These are phyloP conservation scores for Chlamydomonas sphaeroides DNA, from an alignment of 139 green algal species.

Conservation along the genomic window DNA sequence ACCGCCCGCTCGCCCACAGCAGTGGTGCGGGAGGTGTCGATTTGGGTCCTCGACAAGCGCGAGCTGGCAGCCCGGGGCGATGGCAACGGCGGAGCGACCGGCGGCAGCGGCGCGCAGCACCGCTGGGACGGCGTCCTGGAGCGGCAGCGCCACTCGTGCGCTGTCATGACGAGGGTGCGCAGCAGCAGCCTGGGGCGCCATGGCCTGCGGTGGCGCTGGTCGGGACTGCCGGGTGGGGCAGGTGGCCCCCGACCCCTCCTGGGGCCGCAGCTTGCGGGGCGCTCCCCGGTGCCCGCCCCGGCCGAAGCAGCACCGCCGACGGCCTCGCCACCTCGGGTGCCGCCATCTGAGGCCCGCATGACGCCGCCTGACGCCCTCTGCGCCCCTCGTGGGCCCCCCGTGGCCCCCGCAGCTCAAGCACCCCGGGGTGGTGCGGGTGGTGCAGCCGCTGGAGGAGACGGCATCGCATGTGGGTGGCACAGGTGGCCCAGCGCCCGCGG, in stretches of 20 bases:
- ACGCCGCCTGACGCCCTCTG: background rate
- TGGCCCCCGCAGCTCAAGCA: conserved; percentile 71
- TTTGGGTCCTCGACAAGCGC: conserved; percentile 85
- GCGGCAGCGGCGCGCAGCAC: background rate
- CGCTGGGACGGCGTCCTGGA: conserved; percentile 43
- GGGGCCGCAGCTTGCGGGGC: too few species aligned
- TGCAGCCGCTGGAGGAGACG: conserved; percentile 89
- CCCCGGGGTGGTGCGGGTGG: conserved; percentile 72
- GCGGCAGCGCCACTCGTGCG: conserved; percentile 51
- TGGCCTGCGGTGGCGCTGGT: background rate
- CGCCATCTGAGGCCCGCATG: too few species aligned
- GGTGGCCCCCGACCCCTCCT: too few species aligned
- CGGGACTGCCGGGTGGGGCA: too few species aligned
- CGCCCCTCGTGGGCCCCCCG: background rate
- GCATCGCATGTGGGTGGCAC: background rate
- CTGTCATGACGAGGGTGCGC: conserved; percentile 55
- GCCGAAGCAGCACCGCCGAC: too few species aligned
- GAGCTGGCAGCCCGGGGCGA: conserved; percentile 50
- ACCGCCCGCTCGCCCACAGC: background rate
- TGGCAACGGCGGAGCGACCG: background rate
- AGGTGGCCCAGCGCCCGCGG: too few species aligned
- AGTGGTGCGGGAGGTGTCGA: conserved; percentile 58
- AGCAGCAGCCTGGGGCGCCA: too few species aligned
- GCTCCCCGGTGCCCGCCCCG: too few species aligned
- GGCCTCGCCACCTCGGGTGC: too few species aligned